phyloP scores from a whole-genome alignment of 345 rosid genomes.

The Salix viminalis region DNA sequence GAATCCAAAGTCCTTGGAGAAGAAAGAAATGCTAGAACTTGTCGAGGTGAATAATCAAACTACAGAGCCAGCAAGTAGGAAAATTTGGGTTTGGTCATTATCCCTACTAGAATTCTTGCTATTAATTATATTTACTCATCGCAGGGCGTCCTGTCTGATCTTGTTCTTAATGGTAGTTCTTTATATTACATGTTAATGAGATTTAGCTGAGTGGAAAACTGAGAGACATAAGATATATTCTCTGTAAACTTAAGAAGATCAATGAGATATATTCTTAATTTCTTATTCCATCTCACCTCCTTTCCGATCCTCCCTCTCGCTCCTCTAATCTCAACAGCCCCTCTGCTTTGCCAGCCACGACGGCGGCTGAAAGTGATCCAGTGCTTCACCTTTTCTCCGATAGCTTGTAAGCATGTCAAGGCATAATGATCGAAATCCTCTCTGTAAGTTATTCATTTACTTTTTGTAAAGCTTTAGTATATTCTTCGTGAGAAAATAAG shows the following conservation, averaged over 20 bases:
- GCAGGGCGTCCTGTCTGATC: background rate
- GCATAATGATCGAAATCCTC: conserved; percentile 69
- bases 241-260: background rate
- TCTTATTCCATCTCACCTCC: no score
- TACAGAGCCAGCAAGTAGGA: conserved; percentile 10
- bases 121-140: conserved; percentile 16
- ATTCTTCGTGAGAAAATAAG: background rate
- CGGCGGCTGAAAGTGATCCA: no score
- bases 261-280: background rate
- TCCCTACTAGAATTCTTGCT: conserved; percentile 16
- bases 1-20: background rate
- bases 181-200: background rate
- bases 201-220: background rate
- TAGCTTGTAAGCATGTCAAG: conserved; percentile 69
- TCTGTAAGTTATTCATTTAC: conserved; percentile 31
- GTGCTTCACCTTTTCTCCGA: conserved; percentile 68
- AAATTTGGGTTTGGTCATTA: conserved; percentile 3
- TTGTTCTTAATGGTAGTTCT: background rate
- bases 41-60: background rate
- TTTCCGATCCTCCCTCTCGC: no score
- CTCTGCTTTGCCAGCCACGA: no score
- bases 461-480: conserved; percentile 1
- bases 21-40: conserved; percentile 8
- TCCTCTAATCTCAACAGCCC: no score
- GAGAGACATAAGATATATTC: background rate